Percentiles rank a stretch among this genome's conserved stretches.
phyloP scores from a whole-genome alignment of 75 land plant species.

The Selaginella tamariscina region DNA sequence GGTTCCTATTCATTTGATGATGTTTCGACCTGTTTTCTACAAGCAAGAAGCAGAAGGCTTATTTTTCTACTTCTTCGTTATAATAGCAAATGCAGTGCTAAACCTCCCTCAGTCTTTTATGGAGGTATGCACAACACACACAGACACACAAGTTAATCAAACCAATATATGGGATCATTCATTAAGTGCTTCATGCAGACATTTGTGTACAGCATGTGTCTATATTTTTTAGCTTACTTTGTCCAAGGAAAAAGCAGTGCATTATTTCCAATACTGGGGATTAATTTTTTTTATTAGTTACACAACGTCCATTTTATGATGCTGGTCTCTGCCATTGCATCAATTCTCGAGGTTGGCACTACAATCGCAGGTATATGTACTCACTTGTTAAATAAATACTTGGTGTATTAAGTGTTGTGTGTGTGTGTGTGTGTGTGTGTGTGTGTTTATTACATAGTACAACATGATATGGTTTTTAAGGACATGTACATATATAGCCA shows the following conservation, averaged over 20 bases:
- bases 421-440: no score
- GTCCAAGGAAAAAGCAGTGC: constrained; percentile 10
- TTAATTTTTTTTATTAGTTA: constrained; percentile 23
- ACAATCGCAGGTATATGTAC: constrained; percentile 19
- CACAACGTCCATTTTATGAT: constrained; percentile 19
- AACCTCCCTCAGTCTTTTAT: constrained; percentile 33
- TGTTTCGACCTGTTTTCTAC: constrained; percentile 18
- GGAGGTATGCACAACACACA: constrained; percentile 37
- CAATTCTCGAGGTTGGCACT: constrained; percentile 26
- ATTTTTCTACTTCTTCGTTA: constrained; percentile 34
- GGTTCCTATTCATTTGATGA: constrained; percentile 33
- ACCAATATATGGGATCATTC: not conserved
- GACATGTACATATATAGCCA: no score
- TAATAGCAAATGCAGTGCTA: constrained; percentile 26
- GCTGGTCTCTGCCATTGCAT: constrained; percentile 24
- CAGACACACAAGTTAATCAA: no score
- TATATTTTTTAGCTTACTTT: constrained; percentile 24
- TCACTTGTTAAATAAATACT: not conserved
- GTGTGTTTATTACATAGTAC: no score
- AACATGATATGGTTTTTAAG: no score
- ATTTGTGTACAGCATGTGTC: constrained; percentile 15
- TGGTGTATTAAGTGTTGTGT: not conserved
- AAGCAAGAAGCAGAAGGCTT: constrained; percentile 27
- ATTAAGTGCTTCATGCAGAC: constrained; percentile 21
- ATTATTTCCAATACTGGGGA: constrained; percentile 18